Evolutionary conservation across 1,139 yeast genomes (phyloP).

Genomic region (Saccharomycopsis phalli): DNA sequence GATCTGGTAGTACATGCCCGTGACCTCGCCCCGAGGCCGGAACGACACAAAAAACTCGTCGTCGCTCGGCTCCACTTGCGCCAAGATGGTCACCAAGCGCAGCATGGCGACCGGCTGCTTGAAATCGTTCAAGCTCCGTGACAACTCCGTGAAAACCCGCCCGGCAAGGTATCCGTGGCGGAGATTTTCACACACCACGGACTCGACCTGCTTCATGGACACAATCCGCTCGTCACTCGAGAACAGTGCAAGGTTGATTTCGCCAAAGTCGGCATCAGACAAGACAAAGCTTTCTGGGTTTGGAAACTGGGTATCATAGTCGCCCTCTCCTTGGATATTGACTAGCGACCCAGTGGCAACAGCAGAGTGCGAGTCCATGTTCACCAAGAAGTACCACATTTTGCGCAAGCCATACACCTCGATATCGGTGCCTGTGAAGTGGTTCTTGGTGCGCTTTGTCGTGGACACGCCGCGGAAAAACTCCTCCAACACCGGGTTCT

Average conservation of each 20-base stretch:
- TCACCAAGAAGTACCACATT: conserved; percentile 15
- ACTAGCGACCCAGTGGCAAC: conserved; percentile 9
- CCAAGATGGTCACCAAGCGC: conserved; percentile 2
- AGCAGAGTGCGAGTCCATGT: conserved; percentile 4
- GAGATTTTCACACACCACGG: conserved; percentile 7
- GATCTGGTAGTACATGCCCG: conserved; percentile 10
- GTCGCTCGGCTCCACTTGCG: conserved; percentile 6
- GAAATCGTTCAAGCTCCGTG: conserved; percentile 9
- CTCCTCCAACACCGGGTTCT: not conserved
- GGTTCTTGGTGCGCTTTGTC: not conserved
- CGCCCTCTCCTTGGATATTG: conserved; percentile 7
- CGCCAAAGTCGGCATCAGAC: conserved; percentile 1
- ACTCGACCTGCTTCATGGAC: conserved; percentile 5
- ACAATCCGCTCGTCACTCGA: conserved; percentile 1
- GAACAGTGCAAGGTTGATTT: conserved; percentile 1
- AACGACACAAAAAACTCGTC: conserved; percentile 2
- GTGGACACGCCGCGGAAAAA: conserved; percentile 4
- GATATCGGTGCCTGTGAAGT: conserved; percentile 4
- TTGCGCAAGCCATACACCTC: conserved; percentile 15
- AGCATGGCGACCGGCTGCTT: conserved; percentile 10
- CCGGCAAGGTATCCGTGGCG: conserved; percentile 1
- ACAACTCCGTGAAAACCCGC: conserved; percentile 2
- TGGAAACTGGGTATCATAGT: conserved; percentile 16
- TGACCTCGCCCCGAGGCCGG: not conserved
- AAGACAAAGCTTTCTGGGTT: not conserved